Conservation (phyloP, 169 alveolate species). For the Plasmodium billcollinsi region DNA sequence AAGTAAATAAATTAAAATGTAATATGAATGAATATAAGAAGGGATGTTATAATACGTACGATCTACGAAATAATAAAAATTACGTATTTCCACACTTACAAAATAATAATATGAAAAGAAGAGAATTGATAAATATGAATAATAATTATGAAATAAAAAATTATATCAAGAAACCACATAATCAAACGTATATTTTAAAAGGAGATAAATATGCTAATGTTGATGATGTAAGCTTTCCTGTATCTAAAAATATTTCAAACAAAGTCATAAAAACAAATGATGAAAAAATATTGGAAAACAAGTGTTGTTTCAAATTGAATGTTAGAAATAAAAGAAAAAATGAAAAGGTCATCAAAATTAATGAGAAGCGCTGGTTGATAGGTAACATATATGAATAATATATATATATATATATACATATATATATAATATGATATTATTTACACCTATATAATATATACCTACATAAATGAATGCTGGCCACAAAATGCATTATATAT, state of each 20-base stretch:
- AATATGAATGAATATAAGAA: constrained; percentile 48
- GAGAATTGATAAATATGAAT: constrained; percentile 63
- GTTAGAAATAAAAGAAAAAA: constrained; percentile 70
- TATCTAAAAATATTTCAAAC: constrained; percentile 43
- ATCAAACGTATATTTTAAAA: constrained; percentile 12
- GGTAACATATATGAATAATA: constrained; percentile 12
- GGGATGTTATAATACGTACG: constrained; percentile 13
- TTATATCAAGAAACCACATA: constrained; percentile 16
- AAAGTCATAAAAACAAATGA: constrained; percentile 68
- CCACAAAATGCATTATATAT: background rate
- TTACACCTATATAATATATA: background rate
- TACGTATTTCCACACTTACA: constrained; percentile 11
- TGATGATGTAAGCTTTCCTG: constrained; percentile 36
- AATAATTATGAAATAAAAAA: constrained; percentile 31
- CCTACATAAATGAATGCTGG: background rate
- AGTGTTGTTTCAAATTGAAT: constrained; percentile 16
- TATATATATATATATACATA: background rate
- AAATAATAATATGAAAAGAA: constrained; percentile 23
- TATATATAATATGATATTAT: background rate
- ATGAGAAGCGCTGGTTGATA: constrained; percentile 58
- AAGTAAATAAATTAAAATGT: constrained; percentile 39
- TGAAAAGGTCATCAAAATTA: constrained; percentile 53
- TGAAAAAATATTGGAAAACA: constrained; percentile 25
- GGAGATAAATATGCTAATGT: constrained; percentile 10
- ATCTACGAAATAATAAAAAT: constrained; percentile 16